phyloP scores from a whole-genome alignment of 176 grass and related monocot species.

The Phragmites australis region DNA sequence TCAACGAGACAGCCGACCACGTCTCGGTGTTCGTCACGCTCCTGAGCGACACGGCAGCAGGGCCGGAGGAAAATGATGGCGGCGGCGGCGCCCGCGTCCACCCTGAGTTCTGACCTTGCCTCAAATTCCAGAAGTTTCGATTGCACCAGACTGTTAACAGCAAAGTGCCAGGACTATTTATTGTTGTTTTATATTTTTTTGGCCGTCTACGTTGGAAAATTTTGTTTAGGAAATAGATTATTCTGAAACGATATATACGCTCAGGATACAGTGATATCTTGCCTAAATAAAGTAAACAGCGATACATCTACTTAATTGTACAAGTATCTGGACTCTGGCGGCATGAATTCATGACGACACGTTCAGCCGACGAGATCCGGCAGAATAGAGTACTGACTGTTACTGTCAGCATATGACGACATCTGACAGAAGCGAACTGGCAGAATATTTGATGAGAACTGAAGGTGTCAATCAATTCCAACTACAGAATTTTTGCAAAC shows the following conservation, averaged over 20 bases:
- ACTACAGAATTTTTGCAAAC: not conserved
- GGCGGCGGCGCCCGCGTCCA: not conserved
- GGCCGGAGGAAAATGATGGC: not conserved
- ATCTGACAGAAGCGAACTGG: too few species aligned
- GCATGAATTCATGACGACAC: too few species aligned
- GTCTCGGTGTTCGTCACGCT: slow-evolving; percentile 16
- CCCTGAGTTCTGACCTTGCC: not conserved
- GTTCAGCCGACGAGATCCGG: too few species aligned
- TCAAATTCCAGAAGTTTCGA: too few species aligned
- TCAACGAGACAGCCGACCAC: not conserved
- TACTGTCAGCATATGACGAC: too few species aligned
- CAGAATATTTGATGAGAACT: not conserved
- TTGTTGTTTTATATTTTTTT: too few species aligned
- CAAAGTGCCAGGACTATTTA: too few species aligned
- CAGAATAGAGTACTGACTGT: too few species aligned
- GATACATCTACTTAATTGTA: not conserved
- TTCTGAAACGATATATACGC: too few species aligned
- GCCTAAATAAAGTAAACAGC: not conserved
- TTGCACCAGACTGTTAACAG: too few species aligned
- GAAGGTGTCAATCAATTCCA: not conserved
- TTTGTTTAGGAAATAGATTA: too few species aligned
- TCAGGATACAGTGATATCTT: not conserved
- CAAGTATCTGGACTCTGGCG: not conserved
- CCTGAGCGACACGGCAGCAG: not conserved
- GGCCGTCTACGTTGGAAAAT: too few species aligned